Evolutionary conservation across 2,329 filamentous ascomycete species (phyloP).

Genomic region (Pyrenophora tritici-repentis): DNA sequence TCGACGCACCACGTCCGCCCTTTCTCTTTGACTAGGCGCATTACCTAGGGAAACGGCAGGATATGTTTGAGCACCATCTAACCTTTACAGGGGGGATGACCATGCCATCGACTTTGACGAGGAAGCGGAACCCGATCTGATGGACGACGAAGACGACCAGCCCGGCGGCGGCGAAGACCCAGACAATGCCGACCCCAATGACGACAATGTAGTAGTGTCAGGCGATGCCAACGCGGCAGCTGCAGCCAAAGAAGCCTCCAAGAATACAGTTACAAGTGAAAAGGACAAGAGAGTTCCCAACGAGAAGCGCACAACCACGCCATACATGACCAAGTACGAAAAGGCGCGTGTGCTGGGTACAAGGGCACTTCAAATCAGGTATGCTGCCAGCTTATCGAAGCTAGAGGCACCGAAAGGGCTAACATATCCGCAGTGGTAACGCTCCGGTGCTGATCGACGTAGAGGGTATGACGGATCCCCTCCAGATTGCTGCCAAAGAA

Average conservation of each 20-base stretch:
- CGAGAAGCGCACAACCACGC: slow-evolving; percentile 87
- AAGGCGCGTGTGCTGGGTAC: slow-evolving; percentile 91
- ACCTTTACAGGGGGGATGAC: slow-evolving; percentile 44
- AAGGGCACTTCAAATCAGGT: slow-evolving; percentile 94
- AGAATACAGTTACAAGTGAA: slow-evolving; percentile 62
- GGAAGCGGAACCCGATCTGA: slow-evolving; percentile 67
- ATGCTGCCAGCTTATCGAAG: slow-evolving; percentile 35
- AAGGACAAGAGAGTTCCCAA: slow-evolving; percentile 87
- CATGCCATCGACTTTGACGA: slow-evolving; percentile 58
- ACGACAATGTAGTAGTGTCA: slow-evolving; percentile 51
- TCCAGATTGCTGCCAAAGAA: slow-evolving; percentile 98
- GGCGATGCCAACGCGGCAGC: slow-evolving; percentile 60
- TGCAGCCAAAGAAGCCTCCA: slow-evolving; percentile 47
- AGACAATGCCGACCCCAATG: slow-evolving; percentile 38
- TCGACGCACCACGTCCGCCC: slow-evolving; percentile 10
- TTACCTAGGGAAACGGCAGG: background rate
- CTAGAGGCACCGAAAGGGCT: slow-evolving; percentile 9
- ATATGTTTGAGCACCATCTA: slow-evolving; percentile 13
- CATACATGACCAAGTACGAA: slow-evolving; percentile 99
- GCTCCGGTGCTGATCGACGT: slow-evolving; percentile 95
- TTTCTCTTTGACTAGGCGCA: slow-evolving; percentile 10
- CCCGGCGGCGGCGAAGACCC: slow-evolving; percentile 44
- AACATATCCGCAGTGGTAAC: slow-evolving; percentile 73
- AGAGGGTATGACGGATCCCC: slow-evolving; percentile 94
- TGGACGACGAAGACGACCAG: slow-evolving; percentile 65